These are phyloP conservation scores for Irpex sp. DNA, from an alignment of 1,284 basidiomycete genomes.

Conservation along the genomic window DNA sequence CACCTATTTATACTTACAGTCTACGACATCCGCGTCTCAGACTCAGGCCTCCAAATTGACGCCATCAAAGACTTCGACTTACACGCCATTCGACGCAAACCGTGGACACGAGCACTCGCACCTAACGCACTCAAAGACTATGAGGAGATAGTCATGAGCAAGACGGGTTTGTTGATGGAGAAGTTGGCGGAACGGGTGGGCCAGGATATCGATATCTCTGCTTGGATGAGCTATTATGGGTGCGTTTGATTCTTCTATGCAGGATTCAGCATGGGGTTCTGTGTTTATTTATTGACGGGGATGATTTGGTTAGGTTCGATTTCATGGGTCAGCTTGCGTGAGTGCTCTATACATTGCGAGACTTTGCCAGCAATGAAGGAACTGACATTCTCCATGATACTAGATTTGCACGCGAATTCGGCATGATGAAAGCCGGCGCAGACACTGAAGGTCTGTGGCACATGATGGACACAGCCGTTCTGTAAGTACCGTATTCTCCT, in stretches of 20 bases:
- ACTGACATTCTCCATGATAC: neutral
- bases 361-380: neutral
- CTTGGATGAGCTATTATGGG: constrained; percentile 16
- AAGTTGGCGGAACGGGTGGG: neutral
- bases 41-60: neutral
- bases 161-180: neutral
- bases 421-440: constrained; percentile 6
- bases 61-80: constrained; percentile 2
- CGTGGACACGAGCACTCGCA: neutral
- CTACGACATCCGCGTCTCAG: constrained; percentile 3
- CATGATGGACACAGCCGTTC: neutral
- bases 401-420: constrained; percentile 11
- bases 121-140: neutral
- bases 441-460: constrained; percentile 7
- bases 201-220: constrained; percentile 8
- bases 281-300: neutral
- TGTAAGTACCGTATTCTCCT: neutral
- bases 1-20: no score
- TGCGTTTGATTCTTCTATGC: neutral
- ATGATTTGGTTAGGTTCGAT: neutral
- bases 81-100: constrained; percentile 11
- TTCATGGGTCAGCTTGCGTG: neutral
- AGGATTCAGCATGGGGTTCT: no score
- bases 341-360: neutral
- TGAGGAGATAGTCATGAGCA: neutral